Conservation (phyloP, 2,329 filamentous ascomycete genomes). For the Ramichloridium luteum region DNA sequence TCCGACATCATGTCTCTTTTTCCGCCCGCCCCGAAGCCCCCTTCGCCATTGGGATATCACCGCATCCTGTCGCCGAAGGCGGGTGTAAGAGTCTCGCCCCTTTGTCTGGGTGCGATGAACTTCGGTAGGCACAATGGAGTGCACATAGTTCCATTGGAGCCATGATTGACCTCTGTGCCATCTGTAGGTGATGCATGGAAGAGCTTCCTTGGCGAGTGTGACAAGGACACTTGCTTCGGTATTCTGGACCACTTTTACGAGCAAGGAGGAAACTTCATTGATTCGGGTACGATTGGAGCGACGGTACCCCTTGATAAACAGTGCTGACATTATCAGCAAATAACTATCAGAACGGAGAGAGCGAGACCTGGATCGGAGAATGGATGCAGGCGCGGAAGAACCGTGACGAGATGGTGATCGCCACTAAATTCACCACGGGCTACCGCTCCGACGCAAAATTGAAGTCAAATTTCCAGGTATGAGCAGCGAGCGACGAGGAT, state of each 20-base stretch:
- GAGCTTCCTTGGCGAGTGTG: slow-evolving; percentile 39
- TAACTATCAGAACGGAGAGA: slow-evolving; percentile 26
- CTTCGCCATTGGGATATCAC: slow-evolving; percentile 46
- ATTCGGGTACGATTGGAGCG: slow-evolving; percentile 2
- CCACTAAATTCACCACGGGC: slow-evolving; percentile 49
- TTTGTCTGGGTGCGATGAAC: slow-evolving; percentile 50
- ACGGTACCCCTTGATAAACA: background rate
- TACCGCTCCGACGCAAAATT: slow-evolving; percentile 29
- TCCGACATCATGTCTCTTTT: no score
- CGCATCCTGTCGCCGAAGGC: slow-evolving; percentile 40
- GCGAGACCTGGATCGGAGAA: slow-evolving; percentile 25
- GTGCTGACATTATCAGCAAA: slow-evolving; percentile 13
- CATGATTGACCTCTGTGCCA: slow-evolving; percentile 44
- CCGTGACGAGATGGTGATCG: slow-evolving; percentile 55
- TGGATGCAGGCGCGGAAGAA: slow-evolving; percentile 26
- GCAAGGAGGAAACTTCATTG: slow-evolving; percentile 27
- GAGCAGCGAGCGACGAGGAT: no score
- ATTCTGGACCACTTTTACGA: slow-evolving; percentile 26
- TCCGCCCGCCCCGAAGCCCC: slow-evolving; percentile 27
- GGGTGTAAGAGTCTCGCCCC: slow-evolving; percentile 34
- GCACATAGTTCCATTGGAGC: no score
- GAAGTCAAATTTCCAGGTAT: slow-evolving; percentile 13
- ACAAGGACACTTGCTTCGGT: slow-evolving; percentile 22
- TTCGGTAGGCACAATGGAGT: no score
- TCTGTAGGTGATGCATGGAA: slow-evolving; percentile 51